These are phyloP conservation scores for Penicillium herquei DNA, from an alignment of 495 filamentous ascomycete genomes.

Conservation along the genomic window DNA sequence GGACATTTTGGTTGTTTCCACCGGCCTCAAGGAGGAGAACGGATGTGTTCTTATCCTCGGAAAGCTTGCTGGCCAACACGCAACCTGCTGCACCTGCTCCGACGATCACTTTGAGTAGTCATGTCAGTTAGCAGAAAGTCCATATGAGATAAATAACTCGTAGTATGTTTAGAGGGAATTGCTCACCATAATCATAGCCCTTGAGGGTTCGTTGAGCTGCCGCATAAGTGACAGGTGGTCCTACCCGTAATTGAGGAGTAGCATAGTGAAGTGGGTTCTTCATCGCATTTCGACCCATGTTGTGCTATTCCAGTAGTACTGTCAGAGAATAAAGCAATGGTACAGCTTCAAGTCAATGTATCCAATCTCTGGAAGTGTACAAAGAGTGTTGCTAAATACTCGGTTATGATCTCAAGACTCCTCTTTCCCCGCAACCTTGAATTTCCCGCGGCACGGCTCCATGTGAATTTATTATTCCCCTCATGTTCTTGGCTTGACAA, in stretches of 20 bases:
- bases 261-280: constrained; percentile 18
- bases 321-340: too few relatives aligned
- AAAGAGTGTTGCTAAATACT: too few relatives aligned
- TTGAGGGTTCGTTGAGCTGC: constrained; percentile 11
- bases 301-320: background rate
- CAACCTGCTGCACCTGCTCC: constrained; percentile 44
- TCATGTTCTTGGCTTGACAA: too few relatives aligned
- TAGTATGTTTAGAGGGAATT: background rate
- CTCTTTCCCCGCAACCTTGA: too few relatives aligned
- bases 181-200: constrained; percentile 18
- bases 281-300: constrained; percentile 8
- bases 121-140: background rate
- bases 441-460: too few relatives aligned
- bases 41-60: constrained; percentile 41
- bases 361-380: too few relatives aligned
- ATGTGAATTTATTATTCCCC: too few relatives aligned
- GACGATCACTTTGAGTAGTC: constrained; percentile 15
- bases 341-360: too few relatives aligned
- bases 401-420: too few relatives aligned
- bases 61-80: constrained; percentile 49
- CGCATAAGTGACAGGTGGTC: constrained; percentile 14
- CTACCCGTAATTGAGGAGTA: constrained; percentile 11
- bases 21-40: constrained; percentile 52
- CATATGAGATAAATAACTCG: background rate
- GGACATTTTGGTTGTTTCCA: constrained; percentile 31